Evolutionary conservation across 371 early-diverging fungal genomes (phyloP), one percentile per base, ranked within the genome.

Genomic region (Mortierella sp.): DNA sequence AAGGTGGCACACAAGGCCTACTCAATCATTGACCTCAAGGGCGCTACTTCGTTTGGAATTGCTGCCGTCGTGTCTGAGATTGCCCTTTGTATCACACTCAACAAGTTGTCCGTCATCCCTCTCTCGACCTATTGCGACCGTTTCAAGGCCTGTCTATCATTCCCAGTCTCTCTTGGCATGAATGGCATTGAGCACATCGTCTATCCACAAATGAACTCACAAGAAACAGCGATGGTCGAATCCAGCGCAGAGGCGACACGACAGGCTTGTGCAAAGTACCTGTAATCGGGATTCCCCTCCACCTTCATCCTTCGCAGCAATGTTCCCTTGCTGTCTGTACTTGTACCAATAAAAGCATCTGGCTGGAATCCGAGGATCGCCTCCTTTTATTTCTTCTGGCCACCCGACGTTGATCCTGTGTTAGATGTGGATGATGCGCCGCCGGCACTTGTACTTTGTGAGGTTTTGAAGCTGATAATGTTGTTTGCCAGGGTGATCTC

Each of bases 31-130:
- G 85, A 91, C 10, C 80, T 90, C 47, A 95, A 95, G 77, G 95
- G 96, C 14, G 88, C 94, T 3, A 94, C 96, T 0, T 90, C 92
- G 73, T 95, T 88, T 63, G 96, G 95, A 39, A 94, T 95, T 61
- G 95, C 91, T 49, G 92, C 92, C 7, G 92, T 91, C 49, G 91
- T 89, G 1, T 88, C 94, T 0, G 82, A 83, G 10, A 63, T 95
- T 17, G 87, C 89, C 48, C 86, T 91, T 57, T 79, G 86, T 7
- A 87, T 94, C 57, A 70, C 88, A 49, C 85, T 94, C 77, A 85
- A 88, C 44, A 81, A 81, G 60, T 79, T 87, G 43, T 73, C 81
- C 2, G 82, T 91, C 48, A 80, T 84, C 22, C 94, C 95, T 0
- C 69, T 94, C 0, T 86, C 88, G 56, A 85, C 86, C 44, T 93